Evolutionary conservation across 306 rosid genomes (phyloP).

Genomic region (Casuarina cunninghamiana): DNA sequence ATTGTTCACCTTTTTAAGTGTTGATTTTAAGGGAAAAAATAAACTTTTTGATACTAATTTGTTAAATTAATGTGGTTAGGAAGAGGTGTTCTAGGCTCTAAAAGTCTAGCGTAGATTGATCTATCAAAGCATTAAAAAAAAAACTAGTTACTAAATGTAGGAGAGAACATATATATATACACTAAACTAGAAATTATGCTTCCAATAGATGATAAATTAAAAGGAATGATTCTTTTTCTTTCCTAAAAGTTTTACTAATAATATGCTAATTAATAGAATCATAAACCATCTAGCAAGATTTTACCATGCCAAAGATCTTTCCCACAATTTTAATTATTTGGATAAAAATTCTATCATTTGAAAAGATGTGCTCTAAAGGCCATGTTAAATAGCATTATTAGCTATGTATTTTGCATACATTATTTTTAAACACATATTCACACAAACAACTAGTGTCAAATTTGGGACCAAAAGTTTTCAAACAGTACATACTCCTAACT

Average conservation of each 20-base stretch:
- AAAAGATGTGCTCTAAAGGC: not conserved
- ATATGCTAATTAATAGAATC: too few relatives aligned
- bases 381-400: not conserved
- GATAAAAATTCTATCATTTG: not conserved
- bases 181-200: too few relatives aligned
- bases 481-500: too few relatives aligned
- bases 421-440: too few relatives aligned
- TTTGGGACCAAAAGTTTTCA: too few relatives aligned
- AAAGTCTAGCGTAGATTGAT: slow-evolving; percentile 44
- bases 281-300: not conserved
- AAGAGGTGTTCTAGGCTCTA: slow-evolving; percentile 77
- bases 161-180: not conserved
- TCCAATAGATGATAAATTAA: too few relatives aligned
- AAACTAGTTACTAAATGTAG: slow-evolving; percentile 15
- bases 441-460: too few relatives aligned
- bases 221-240: too few relatives aligned
- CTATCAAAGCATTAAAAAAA: slow-evolving; percentile 41
- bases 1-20: too few relatives aligned
- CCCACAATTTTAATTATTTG: not conserved
- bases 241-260: too few relatives aligned
- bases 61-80: slow-evolving; percentile 19
- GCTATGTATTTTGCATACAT: not conserved
- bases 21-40: too few relatives aligned
- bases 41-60: too few relatives aligned
- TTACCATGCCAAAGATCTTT: not conserved